Percentiles rank a stretch among this genome's conserved stretches.
phyloP scores from a whole-genome alignment of 306 rosid genomes.

The Prinsepia uniflora region DNA sequence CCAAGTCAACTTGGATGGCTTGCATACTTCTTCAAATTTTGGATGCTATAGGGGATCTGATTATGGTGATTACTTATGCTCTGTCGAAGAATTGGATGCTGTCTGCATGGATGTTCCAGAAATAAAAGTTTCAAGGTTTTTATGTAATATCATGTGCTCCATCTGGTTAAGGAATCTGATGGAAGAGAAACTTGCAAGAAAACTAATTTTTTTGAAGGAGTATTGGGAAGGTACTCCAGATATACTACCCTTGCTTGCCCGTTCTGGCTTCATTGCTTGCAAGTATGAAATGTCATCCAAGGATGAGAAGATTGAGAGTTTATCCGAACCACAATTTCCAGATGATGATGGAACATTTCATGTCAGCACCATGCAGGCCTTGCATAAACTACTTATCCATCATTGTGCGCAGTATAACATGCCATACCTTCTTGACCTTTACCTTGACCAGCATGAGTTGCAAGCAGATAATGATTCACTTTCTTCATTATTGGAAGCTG shows the following conservation, averaged over 20 bases:
- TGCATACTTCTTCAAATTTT: constrained; percentile 48
- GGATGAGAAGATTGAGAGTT: constrained; percentile 48
- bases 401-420: constrained; percentile 68
- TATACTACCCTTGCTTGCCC: constrained; percentile 64
- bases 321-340: constrained; percentile 29
- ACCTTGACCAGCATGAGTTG: constrained; percentile 71
- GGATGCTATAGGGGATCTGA: constrained; percentile 49
- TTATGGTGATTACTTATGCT: constrained; percentile 54
- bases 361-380: constrained; percentile 48
- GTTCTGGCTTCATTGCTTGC: constrained; percentile 66
- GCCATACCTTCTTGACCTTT: constrained; percentile 85
- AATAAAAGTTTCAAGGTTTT: constrained; percentile 57
- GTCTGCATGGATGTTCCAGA: constrained; percentile 64
- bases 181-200: constrained; percentile 74
- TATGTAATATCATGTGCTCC: constrained; percentile 50
- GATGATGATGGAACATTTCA: constrained; percentile 23
- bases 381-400: constrained; percentile 62
- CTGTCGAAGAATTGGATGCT: constrained; percentile 82
- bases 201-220: constrained; percentile 74
- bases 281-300: constrained; percentile 25
- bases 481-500: constrained; percentile 60
- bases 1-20: constrained; percentile 77
- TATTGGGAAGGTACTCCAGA: constrained; percentile 84
- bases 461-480: constrained; percentile 58
- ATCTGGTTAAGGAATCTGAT: constrained; percentile 70